Evolutionary conservation across 140 eudicot species (phyloP), one percentile per base, ranked within the genome.

Genomic region (Stevia rebaudiana): DNA sequence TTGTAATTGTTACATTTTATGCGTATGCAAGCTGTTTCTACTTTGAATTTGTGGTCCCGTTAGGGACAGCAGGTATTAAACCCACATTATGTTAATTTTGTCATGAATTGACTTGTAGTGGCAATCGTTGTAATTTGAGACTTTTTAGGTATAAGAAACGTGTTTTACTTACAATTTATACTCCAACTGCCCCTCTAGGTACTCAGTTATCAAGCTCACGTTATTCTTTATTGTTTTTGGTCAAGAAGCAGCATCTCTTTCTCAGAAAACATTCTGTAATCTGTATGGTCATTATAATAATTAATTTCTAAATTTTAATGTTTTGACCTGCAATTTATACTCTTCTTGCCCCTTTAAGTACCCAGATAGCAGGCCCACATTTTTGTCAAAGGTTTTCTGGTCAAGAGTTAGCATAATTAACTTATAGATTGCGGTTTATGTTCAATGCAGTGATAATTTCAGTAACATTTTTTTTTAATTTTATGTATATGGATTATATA

Each of bases 11-110:
- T 25, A 33, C 47, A 1, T 57, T 55, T 57, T 69, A 28, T 69
- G 58, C 35, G 9, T 68, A 24, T 22, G 44, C 41, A 30, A 12
- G 58, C 8, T 19, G 74, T 56, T 15, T 53, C 41, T 30, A 12
- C 54, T 23, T 57, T 69, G 49, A 43, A 43, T 57, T 69, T 43
- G 6, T 22, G 57, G 61, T 16, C 10, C n/a, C 47, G 44, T 43
- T 58, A 43, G 60, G 67, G 56, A 19, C 4, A 25, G n/a, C 63
- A 67, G 44, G 23, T 67, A 30, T 55, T 17, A 42, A 54, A 53
- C 44, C 44, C 6, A 24, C 33, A 62, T 62, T 23, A 24, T 12
- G 37, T 11, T 52, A 11, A n/a, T 35, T 40, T 49, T 51, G 31
- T 35, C n/a, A 13, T 21, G 9, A 48, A 66, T 66, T 11, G 53